Evolutionary conservation across 805 yeast genomes (phyloP).

Genomic region (Tetrapisispora taiwanensis): DNA sequence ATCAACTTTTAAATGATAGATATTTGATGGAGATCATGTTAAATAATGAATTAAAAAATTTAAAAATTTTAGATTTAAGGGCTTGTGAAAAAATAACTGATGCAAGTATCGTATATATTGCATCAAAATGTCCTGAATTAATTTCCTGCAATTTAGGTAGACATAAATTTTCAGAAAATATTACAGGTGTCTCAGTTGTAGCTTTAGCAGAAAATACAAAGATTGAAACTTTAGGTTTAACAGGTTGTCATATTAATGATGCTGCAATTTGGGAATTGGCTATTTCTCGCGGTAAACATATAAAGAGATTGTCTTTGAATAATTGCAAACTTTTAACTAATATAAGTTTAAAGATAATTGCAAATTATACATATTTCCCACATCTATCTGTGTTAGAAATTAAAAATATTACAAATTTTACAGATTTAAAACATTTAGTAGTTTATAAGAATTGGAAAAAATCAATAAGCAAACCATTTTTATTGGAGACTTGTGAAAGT

Average conservation of each 20-base stretch:
- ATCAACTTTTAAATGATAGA: slow-evolving; percentile 49
- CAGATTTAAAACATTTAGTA: slow-evolving; percentile 55
- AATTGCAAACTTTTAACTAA: slow-evolving; percentile 55
- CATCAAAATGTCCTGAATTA: slow-evolving; percentile 48
- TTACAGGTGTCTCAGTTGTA: slow-evolving; percentile 61
- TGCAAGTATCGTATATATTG: slow-evolving; percentile 59
- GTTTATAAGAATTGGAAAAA: slow-evolving; percentile 50
- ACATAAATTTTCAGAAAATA: slow-evolving; percentile 48
- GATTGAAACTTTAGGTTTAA: slow-evolving; percentile 68
- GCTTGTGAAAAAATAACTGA: slow-evolving; percentile 78
- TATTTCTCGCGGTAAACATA: slow-evolving; percentile 34
- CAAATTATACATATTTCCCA: slow-evolving; percentile 40
- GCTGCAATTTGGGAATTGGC: slow-evolving; percentile 74
- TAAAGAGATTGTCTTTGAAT: slow-evolving; percentile 66
- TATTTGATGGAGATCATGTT: slow-evolving; percentile 43
- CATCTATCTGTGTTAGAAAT: slow-evolving; percentile 67
- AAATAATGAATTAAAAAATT: slow-evolving; percentile 39
- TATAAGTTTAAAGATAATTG: slow-evolving; percentile 44
- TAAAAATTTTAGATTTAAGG: slow-evolving; percentile 62
- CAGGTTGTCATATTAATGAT: slow-evolving; percentile 80
- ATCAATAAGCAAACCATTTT: slow-evolving; percentile 37
- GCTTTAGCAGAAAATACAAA: slow-evolving; percentile 47
- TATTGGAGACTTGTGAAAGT: slow-evolving; percentile 72
- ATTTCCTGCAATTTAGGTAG: slow-evolving; percentile 69
- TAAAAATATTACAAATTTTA: slow-evolving; percentile 47